These are phyloP conservation scores for Euphorbia tirucalli DNA, from an alignment of 345 rosid genomes.

Conservation along the genomic window DNA sequence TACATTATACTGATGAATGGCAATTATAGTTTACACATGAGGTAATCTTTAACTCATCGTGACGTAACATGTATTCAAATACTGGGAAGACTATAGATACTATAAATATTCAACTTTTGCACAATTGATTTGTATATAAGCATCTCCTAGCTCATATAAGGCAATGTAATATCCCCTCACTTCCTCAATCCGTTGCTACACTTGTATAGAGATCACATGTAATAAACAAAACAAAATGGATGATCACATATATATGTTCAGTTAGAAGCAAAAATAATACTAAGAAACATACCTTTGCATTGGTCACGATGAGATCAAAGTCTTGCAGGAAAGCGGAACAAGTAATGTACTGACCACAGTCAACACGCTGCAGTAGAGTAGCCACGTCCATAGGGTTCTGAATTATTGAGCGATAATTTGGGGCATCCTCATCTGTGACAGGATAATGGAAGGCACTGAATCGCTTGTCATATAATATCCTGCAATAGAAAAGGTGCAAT, in stretches of 20 bases:
- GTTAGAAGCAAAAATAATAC: neutral
- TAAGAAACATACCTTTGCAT: slow-evolving; percentile 69
- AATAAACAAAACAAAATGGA: neutral
- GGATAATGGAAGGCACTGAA: slow-evolving; percentile 93
- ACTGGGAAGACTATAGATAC: neutral
- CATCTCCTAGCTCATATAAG: neutral
- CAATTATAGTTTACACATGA: neutral
- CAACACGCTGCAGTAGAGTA: slow-evolving; percentile 84
- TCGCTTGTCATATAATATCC: slow-evolving; percentile 84
- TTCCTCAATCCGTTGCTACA: neutral
- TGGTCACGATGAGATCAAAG: slow-evolving; percentile 77
- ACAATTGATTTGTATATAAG: neutral
- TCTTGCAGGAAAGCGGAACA: slow-evolving; percentile 86
- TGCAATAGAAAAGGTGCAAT: slow-evolving; percentile 27
- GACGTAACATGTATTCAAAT: neutral
- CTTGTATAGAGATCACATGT: neutral
- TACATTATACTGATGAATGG: neutral
- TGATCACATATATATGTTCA: too few relatives aligned
- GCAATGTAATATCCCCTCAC: neutral
- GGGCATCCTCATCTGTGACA: slow-evolving; percentile 95
- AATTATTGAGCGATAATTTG: slow-evolving; percentile 79
- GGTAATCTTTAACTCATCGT: neutral
- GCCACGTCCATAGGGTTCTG: slow-evolving; percentile 96
- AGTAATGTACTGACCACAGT: slow-evolving; percentile 79
- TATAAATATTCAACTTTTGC: neutral